Conservation (phyloP, 345 rosid species). For the Erodium maritimum region DNA sequence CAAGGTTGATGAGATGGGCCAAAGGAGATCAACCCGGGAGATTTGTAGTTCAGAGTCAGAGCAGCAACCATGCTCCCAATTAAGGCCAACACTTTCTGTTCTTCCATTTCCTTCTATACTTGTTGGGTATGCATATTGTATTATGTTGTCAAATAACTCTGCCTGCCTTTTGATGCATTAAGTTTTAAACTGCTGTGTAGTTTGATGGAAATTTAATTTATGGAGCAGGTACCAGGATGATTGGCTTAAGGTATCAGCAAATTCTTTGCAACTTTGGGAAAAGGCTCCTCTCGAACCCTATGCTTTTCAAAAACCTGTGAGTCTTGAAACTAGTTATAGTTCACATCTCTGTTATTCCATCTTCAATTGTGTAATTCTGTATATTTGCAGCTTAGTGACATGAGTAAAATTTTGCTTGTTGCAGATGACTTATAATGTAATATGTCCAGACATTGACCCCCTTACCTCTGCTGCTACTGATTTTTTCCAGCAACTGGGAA, state of each 20-base stretch:
- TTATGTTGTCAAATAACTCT: neutral
- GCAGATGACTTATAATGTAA: constrained; percentile 73
- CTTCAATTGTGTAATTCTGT: constrained; percentile 1
- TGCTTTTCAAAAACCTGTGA: constrained; percentile 76
- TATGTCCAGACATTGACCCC: constrained; percentile 96
- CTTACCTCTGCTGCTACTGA: constrained; percentile 84
- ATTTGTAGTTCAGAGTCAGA: constrained; percentile 49
- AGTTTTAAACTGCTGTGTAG: neutral
- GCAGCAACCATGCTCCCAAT: constrained; percentile 28
- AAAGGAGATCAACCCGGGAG: constrained; percentile 59
- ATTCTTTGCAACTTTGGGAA: constrained; percentile 83
- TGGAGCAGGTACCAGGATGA: constrained; percentile 86
- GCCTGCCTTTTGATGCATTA: neutral
- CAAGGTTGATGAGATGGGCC: constrained; percentile 59
- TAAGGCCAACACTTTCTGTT: constrained; percentile 65
- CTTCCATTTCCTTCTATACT: constrained; percentile 92
- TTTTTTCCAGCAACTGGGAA: constrained; percentile 94
- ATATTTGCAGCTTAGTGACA: constrained; percentile 5
- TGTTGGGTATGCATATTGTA: constrained; percentile 55
- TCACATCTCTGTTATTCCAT: neutral
- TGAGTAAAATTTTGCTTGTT: constrained; percentile 13
- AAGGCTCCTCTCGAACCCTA: constrained; percentile 98
- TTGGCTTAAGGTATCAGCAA: constrained; percentile 89
- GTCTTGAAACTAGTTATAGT: constrained; percentile 10
- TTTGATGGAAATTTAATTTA: constrained; percentile 1